Percentiles rank a stretch among this genome's conserved stretches.
Conservation (phyloP, 2,329 filamentous ascomycete species). For the Trichophyton verrucosum region DNA sequence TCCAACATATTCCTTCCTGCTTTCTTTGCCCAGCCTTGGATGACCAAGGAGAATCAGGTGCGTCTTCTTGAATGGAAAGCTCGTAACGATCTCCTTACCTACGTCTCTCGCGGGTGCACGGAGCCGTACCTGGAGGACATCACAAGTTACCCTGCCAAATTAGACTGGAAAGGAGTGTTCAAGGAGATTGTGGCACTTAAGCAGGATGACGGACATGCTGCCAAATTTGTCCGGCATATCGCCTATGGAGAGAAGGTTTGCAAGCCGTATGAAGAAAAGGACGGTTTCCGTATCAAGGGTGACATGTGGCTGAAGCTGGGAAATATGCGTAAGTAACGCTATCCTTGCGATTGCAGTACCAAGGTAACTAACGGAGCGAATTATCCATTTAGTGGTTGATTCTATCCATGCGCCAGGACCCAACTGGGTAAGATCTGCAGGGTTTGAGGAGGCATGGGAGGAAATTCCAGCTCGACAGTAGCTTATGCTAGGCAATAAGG, state of each 20-base stretch:
- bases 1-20: conserved; percentile 58
- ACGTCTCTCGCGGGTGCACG: conserved; percentile 55
- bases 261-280: conserved; percentile 23
- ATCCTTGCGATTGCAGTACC: conserved; percentile 11
- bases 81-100: conserved; percentile 60
- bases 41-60: conserved; percentile 48
- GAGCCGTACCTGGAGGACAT: conserved; percentile 49
- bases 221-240: conserved; percentile 62
- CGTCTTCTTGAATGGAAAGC: conserved; percentile 74
- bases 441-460: conserved; percentile 34
- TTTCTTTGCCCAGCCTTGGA: conserved; percentile 50
- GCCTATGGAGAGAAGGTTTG: conserved; percentile 48
- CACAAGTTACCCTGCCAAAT: conserved; percentile 44
- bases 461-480: conserved; percentile 9
- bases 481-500: neutral
- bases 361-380: too few species aligned
- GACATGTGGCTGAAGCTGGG: conserved; percentile 36
- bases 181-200: conserved; percentile 35
- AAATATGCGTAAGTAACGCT: conserved; percentile 29
- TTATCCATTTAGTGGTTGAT: neutral
- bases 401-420: conserved; percentile 9
- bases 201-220: conserved; percentile 65
- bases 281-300: conserved; percentile 26
- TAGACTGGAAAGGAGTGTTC: conserved; percentile 35
- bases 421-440: conserved; percentile 30